Conservation (phyloP, 495 filamentous ascomycete species). For the Aspergillus nanangensis region DNA sequence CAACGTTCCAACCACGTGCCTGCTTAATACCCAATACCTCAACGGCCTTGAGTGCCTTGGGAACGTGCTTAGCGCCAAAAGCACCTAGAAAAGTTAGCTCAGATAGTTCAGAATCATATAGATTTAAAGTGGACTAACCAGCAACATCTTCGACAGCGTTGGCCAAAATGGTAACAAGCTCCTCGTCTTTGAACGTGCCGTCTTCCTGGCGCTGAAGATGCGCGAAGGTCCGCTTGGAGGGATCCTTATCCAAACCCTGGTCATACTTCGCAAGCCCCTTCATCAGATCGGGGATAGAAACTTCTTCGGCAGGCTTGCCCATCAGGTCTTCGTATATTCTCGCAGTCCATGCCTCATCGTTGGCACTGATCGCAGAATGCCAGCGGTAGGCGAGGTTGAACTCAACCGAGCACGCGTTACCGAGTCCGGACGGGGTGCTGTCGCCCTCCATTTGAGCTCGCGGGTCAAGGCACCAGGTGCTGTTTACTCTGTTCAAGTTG, state of each 20-base stretch:
- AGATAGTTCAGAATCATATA: too few species aligned
- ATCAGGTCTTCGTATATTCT: conserved; percentile 50
- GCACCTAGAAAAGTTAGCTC: conserved; percentile 24
- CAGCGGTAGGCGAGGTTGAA: conserved; percentile 73
- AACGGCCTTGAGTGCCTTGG: conserved; percentile 51
- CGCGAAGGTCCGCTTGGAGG: conserved; percentile 54
- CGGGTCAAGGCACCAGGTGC: conserved; percentile 68
- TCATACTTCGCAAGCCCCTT: conserved; percentile 50
- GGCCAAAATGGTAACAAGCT: conserved; percentile 56
- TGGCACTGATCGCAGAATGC: conserved; percentile 59
- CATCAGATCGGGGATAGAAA: conserved; percentile 48
- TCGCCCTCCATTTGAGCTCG: conserved; percentile 44
- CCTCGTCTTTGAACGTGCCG: conserved; percentile 58
- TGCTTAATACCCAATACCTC: conserved; percentile 61
- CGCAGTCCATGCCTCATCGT: conserved; percentile 64
- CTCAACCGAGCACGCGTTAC: conserved; percentile 68
- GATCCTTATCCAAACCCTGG: conserved; percentile 43
- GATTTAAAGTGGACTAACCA: too few species aligned
- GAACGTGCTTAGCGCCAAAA: conserved; percentile 57
- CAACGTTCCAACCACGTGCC: conserved; percentile 55
- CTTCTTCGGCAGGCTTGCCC: conserved; percentile 50
- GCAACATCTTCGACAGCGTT: conserved; percentile 58
- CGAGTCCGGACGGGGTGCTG: conserved; percentile 59
- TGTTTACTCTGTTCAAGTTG: conserved; percentile 72
- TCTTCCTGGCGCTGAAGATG: conserved; percentile 48